A percentile compares a stretch with the other conserved stretches of the same genome.
Conservation (phyloP, 306 rosid species). For the Astragalus glycyphyllos region DNA sequence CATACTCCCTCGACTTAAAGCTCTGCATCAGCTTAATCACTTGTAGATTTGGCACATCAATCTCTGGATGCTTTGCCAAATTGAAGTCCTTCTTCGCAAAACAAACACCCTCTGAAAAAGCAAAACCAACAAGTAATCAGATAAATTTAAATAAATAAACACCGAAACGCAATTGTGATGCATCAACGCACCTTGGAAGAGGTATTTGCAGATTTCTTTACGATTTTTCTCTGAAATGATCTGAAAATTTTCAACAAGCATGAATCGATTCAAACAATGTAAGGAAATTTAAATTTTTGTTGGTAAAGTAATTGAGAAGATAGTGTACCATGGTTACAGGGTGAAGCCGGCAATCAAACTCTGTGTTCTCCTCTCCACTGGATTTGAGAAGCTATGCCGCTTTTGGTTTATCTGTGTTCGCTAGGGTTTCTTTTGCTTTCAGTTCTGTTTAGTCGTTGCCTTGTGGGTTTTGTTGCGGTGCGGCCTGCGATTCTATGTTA, state of each 20-base stretch:
- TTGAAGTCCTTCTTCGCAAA: too few species aligned
- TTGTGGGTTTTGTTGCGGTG: too few species aligned
- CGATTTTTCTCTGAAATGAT: slow-evolving; percentile 79
- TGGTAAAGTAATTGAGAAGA: background rate
- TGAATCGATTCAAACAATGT: background rate
- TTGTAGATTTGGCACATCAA: slow-evolving; percentile 91
- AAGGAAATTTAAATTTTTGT: background rate
- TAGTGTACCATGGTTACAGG: slow-evolving; percentile 43
- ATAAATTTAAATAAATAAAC: too few species aligned
- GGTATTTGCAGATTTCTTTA: slow-evolving; percentile 73
- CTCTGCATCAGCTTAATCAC: slow-evolving; percentile 97
- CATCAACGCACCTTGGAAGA: slow-evolving; percentile 61
- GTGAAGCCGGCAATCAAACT: slow-evolving; percentile 13
- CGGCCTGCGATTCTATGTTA: too few species aligned
- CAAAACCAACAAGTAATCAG: too few species aligned
- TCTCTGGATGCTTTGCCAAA: slow-evolving; percentile 60
- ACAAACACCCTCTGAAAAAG: slow-evolving; percentile 64
- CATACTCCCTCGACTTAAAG: slow-evolving; percentile 86
- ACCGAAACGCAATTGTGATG: too few species aligned
- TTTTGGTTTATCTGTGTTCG: too few species aligned
- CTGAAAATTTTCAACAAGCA: slow-evolving; percentile 37
- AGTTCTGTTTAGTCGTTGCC: too few species aligned
- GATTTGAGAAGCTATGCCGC: too few species aligned
- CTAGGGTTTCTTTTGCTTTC: too few species aligned
- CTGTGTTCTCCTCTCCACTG: too few species aligned